These are phyloP conservation scores for Houttuynia cordata DNA, from an alignment of 164 flowering plant species.

Conservation along the genomic window DNA sequence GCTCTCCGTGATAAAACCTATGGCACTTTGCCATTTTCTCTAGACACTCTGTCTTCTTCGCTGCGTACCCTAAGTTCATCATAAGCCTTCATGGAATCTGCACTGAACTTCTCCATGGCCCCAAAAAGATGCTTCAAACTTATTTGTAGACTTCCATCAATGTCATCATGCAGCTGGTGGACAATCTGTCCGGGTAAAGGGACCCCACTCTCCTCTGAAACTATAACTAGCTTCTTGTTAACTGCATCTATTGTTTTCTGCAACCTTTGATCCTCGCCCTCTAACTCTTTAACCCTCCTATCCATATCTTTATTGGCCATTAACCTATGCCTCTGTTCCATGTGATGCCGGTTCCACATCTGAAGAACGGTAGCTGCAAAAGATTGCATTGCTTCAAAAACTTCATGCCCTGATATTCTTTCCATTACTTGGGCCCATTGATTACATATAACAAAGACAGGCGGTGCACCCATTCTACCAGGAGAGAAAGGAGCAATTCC, in stretches of 20 bases:
- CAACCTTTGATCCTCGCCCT: conserved; percentile 70
- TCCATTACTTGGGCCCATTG: conserved; percentile 45
- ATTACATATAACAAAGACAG: conserved; percentile 36
- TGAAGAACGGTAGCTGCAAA: conserved; percentile 19
- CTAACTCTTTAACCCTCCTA: conserved; percentile 42
- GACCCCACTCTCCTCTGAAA: conserved; percentile 28
- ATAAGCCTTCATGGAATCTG: conserved; percentile 45
- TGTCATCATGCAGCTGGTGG: conserved; percentile 38
- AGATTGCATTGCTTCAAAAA: conserved; percentile 29
- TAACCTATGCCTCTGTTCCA: conserved; percentile 21
- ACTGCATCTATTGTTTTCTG: conserved; percentile 66
- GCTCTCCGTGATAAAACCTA: conserved; percentile 5
- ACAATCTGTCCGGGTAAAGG: conserved; percentile 29
- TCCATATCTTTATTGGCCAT: conserved; percentile 27
- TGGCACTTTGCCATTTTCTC: conserved; percentile 25
- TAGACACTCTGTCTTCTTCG: conserved; percentile 44
- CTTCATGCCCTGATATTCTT: conserved; percentile 33
- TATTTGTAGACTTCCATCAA: conserved; percentile 32
- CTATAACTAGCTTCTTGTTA: conserved; percentile 51
- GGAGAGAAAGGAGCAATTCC: conserved; percentile 39
- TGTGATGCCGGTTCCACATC: conserved; percentile 17
- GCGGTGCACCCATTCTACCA: conserved; percentile 39
- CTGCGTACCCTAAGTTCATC: conserved; percentile 54
- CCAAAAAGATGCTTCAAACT: conserved; percentile 60
- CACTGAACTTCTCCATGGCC: conserved; percentile 68